These are phyloP conservation scores for Backusella liffmaniae DNA, from an alignment of 192 early-diverging fungal genomes.

Conservation along the genomic window DNA sequence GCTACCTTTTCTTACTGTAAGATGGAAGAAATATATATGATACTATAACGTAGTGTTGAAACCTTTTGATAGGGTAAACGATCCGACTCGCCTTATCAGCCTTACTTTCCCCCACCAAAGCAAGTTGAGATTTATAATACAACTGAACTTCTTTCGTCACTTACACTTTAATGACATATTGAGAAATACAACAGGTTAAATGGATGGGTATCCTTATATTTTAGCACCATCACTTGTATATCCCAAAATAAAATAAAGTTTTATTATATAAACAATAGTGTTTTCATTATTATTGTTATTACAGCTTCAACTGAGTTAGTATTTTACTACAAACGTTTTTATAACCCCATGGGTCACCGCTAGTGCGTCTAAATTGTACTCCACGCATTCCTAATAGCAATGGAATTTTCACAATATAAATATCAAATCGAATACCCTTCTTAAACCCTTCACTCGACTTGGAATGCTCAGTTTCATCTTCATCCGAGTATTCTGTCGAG, in stretches of 20 bases:
- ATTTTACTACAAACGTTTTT: constrained; percentile 80
- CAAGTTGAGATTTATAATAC: constrained; percentile 16
- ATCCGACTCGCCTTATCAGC: neutral
- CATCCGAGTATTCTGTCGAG: neutral
- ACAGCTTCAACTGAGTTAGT: constrained; percentile 60
- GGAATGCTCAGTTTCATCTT: neutral
- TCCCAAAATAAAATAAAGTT: too few relatives aligned
- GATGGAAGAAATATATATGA: neutral
- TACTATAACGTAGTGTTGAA: neutral
- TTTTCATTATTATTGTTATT: neutral
- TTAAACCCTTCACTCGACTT: constrained; percentile 11
- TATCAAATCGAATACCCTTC: constrained; percentile 58
- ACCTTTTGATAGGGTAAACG: neutral
- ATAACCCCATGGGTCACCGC: constrained; percentile 70
- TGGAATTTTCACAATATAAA: constrained; percentile 69
- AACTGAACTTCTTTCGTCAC: neutral
- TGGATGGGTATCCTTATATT: too few relatives aligned
- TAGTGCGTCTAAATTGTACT: constrained; percentile 73
- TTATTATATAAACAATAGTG: too few relatives aligned
- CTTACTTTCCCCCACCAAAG: constrained; percentile 20
- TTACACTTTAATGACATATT: constrained; percentile 2
- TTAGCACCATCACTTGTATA: too few relatives aligned
- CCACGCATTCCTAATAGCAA: constrained; percentile 69
- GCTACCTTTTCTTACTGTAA: constrained; percentile 9
- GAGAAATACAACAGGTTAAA: constrained; percentile 13